Evolutionary conservation across 148 eudicot genomes (phyloP), one percentile per base, ranked within the genome.

Genomic region (Limonium bicolor): DNA sequence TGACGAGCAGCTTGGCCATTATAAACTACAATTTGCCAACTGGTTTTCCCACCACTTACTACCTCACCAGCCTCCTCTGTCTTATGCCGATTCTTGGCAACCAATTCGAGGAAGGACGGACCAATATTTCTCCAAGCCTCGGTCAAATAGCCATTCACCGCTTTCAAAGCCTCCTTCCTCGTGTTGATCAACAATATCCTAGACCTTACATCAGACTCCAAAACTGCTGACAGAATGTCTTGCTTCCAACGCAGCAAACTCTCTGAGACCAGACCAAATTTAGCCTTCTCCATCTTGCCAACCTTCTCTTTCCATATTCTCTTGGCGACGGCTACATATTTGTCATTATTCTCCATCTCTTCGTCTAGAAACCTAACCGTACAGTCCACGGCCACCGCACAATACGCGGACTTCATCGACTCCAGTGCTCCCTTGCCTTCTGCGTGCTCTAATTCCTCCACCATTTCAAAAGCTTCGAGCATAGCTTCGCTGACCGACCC

Each of bases 51-150:
- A 5, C 4, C 52, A 11, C 30, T 48, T 15, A 48, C 15, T 32
- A 25, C 16, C 28, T 20, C 28, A 14, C 31, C 58, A 39, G 23
- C 31, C 52, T 55, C 56, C 18, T 61, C 20, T n/a, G 8, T 42
- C 4, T 59, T 23, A 13, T 63, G 50, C 9, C 16, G 35, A 39
- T 34, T 45, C 3, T 23, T 53, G 0, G 70, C 75, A 53, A 59
- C 74, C 36, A 48, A 11, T 20, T 78, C 77, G n/a, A 86, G 57
- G 67, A 76, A 76, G 1, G 88, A 8, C 15, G 79, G 77, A 10
- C 94, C 94, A 69, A 67, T 30, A 27, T 45, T 36, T 36, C 27
- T 52, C 76, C 73, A 76, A 3, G 61, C 77, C 20, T 76, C 96
- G 1, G 14, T 37, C 30, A 86, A 20, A 54, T 62, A 78, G 31